phyloP scores from a whole-genome alignment of 2,329 filamentous ascomycete species.

The Monilinia polystroma region DNA sequence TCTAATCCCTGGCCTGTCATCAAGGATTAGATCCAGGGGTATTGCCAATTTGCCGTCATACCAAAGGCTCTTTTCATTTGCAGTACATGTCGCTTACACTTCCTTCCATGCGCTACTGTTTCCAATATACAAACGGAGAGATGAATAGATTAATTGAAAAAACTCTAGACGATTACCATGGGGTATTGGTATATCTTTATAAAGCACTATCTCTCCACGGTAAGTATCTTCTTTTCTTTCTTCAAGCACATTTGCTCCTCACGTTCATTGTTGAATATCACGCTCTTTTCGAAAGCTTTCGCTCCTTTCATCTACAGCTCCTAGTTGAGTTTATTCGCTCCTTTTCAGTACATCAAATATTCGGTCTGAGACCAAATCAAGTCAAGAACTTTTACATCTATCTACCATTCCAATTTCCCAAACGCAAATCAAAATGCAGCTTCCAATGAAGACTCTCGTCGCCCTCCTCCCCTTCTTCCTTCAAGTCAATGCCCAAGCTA shows the following conservation, averaged over 20 bases:
- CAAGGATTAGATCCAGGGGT: conserved; percentile 13
- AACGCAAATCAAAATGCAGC: conserved; percentile 24
- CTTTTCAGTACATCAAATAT: conserved; percentile 5
- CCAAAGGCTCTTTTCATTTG: conserved; percentile 5
- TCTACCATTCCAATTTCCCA: neutral
- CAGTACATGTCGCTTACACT: conserved; percentile 9
- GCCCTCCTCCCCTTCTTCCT: conserved; percentile 37
- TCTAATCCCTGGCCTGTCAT: conserved; percentile 7
- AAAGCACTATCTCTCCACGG: neutral
- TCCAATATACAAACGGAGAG: conserved; percentile 15
- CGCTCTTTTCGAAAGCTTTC: conserved; percentile 13
- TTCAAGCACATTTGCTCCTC: conserved; percentile 20
- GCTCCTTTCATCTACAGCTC: conserved; percentile 14
- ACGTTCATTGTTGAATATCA: conserved; percentile 18
- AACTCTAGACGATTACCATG: neutral
- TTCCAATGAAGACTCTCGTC: conserved; percentile 28
- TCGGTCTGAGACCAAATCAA: conserved; percentile 14
- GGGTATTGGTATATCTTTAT: conserved; percentile 8
- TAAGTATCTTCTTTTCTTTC: neutral
- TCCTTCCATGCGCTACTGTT: conserved; percentile 18
- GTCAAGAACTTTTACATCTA: neutral
- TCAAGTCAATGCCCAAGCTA: conserved; percentile 29
- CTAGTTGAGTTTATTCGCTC: conserved; percentile 19
- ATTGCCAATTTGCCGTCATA: neutral
- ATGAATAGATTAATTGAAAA: conserved; percentile 14